Evolutionary conservation across 2,329 filamentous ascomycete genomes (phyloP).

Genomic region (Acrodontium crateriforme): DNA sequence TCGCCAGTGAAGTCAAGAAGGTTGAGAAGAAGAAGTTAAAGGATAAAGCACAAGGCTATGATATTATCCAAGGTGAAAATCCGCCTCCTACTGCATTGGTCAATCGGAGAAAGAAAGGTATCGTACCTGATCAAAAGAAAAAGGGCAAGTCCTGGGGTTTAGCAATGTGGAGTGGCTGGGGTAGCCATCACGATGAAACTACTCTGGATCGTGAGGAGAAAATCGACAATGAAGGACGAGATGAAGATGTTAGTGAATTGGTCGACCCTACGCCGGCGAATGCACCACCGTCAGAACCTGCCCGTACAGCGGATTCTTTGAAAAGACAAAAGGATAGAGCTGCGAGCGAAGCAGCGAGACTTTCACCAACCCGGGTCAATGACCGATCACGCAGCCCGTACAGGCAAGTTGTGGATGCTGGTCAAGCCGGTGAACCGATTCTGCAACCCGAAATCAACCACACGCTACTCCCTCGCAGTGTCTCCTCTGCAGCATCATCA

Average conservation of each 20-base stretch:
- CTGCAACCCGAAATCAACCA: constrained; percentile 2
- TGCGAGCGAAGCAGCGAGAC: neutral
- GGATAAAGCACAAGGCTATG: constrained; percentile 59
- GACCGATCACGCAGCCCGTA: constrained; percentile 11
- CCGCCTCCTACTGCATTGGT: constrained; percentile 69
- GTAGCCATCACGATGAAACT: constrained; percentile 72
- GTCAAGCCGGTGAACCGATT: constrained; percentile 6
- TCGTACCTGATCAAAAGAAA: constrained; percentile 19
- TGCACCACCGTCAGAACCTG: neutral
- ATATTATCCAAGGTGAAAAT: constrained; percentile 55
- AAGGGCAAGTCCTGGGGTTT: constrained; percentile 50
- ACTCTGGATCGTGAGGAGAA: constrained; percentile 50
- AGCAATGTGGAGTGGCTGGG: constrained; percentile 75
- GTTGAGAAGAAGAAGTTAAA: constrained; percentile 61
- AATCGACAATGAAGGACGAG: constrained; percentile 17
- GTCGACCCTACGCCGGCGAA: constrained; percentile 1
- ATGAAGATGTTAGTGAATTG: neutral
- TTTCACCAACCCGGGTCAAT: constrained; percentile 1
- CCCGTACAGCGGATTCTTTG: neutral
- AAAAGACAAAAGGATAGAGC: neutral
- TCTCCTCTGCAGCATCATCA: no score
- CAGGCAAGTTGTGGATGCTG: constrained; percentile 11
- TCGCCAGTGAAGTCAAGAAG: constrained; percentile 51
- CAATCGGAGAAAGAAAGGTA: constrained; percentile 29
- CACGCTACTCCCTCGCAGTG: constrained; percentile 3